These are phyloP conservation scores for Neonectria magnoliae DNA, from an alignment of 2,329 filamentous ascomycete genomes.

Conservation along the genomic window DNA sequence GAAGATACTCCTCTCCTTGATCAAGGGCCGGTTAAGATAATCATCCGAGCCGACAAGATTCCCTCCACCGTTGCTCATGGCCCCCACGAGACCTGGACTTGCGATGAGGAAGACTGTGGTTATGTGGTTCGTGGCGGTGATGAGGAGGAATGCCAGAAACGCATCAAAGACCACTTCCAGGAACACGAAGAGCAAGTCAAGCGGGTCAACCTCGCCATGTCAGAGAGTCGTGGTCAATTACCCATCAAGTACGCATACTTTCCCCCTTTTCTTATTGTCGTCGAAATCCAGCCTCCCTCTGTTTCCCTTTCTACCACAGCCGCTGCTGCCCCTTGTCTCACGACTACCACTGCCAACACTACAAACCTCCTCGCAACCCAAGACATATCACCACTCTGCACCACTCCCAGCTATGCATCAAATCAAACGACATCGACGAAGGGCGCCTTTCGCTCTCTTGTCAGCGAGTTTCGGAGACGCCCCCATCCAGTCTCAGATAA, in stretches of 20 bases:
- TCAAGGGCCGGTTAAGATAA: conserved; percentile 51
- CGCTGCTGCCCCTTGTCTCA: background rate
- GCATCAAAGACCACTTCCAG: conserved; percentile 69
- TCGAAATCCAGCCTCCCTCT: conserved; percentile 36
- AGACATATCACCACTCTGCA: background rate
- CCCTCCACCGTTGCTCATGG: conserved; percentile 62
- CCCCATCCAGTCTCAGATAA: conserved; percentile 42
- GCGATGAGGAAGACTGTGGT: conserved; percentile 70
- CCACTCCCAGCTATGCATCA: conserved; percentile 15
- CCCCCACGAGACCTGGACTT: conserved; percentile 72
- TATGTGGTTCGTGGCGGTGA: conserved; percentile 73
- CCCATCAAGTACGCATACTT: conserved; percentile 65
- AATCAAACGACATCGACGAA: conserved; percentile 31
- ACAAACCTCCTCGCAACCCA: conserved; percentile 1
- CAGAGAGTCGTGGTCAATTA: conserved; percentile 65
- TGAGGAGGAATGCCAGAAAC: conserved; percentile 61
- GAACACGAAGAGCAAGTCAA: conserved; percentile 67
- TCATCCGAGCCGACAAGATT: conserved; percentile 60
- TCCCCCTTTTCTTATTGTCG: conserved; percentile 47
- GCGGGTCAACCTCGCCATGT: conserved; percentile 62
- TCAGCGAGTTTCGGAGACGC: conserved; percentile 41
- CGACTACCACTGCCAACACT: conserved; percentile 4
- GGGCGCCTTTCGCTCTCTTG: conserved; percentile 36
- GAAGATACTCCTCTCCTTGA: conserved; percentile 25
- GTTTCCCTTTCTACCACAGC: conserved; percentile 19